Conservation (phyloP, 2,329 filamentous ascomycete species). For the Fusarium sp. region DNA sequence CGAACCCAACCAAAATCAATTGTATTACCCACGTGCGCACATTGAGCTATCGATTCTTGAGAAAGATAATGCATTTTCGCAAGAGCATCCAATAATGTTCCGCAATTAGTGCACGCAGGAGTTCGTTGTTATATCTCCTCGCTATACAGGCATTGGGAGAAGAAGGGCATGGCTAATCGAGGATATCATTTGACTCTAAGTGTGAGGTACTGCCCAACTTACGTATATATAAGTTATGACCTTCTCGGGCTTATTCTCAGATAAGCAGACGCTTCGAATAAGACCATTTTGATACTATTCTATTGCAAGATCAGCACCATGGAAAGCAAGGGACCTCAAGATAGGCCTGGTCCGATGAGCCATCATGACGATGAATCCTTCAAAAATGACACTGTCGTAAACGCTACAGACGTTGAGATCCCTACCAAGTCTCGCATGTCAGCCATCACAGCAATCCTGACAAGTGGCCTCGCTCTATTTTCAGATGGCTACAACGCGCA, state of each 20-base stretch:
- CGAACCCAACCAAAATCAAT: background rate
- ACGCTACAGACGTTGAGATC: accelerated
- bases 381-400: background rate
- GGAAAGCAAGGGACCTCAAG: background rate
- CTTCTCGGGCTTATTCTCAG: accelerated
- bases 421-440: background rate
- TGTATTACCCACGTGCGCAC: background rate
- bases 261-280: accelerated
- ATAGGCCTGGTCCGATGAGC: background rate
- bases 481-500: background rate
- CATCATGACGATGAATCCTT: background rate
- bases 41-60: too few relatives aligned
- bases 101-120: background rate
- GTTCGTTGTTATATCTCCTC: too few relatives aligned
- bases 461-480: background rate
- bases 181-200: background rate
- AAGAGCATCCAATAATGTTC: background rate
- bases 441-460: background rate
- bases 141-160: too few relatives aligned
- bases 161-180: too few relatives aligned
- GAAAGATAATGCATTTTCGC: too few relatives aligned
- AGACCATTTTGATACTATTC: background rate
- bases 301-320: background rate
- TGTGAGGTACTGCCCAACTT: too few relatives aligned
- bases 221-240: background rate